Percentiles rank a stretch among this genome's conserved stretches.
These are phyloP conservation scores for Aureobasidium pullulans DNA, from an alignment of 2,329 filamentous ascomycete genomes.

Conservation along the genomic window DNA sequence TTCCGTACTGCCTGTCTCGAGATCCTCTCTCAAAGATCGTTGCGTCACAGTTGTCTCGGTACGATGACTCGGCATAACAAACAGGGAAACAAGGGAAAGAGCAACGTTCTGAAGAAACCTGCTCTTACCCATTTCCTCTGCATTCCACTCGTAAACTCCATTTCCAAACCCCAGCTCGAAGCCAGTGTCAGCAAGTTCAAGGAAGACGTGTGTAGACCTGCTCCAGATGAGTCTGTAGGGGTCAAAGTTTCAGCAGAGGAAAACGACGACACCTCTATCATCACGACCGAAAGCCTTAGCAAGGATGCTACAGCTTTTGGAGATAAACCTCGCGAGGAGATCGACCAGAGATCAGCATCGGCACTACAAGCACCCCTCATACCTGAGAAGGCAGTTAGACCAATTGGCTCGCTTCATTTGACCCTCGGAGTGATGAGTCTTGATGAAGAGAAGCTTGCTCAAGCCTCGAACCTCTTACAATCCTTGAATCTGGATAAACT, in stretches of 20 bases:
- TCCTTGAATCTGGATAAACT: conserved; percentile 21
- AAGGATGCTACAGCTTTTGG: background rate
- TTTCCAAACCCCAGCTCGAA: conserved; percentile 59
- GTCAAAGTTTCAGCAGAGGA: background rate
- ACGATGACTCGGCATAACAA: conserved; percentile 1
- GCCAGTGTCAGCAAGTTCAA: conserved; percentile 18
- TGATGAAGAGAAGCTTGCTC: conserved; percentile 41
- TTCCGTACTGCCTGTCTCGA: too few relatives aligned
- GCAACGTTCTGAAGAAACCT: conserved; percentile 29
- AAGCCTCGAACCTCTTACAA: conserved; percentile 35
- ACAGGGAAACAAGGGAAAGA: conserved; percentile 15
- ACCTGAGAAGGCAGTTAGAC: conserved; percentile 62
- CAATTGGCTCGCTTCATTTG: conserved; percentile 72
- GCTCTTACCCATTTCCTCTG: conserved; percentile 68
- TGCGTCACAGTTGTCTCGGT: background rate
- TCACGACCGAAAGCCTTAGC: background rate
- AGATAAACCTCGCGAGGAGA: background rate
- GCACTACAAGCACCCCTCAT: conserved; percentile 35
- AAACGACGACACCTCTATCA: background rate
- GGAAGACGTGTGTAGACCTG: conserved; percentile 7
- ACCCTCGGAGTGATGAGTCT: conserved; percentile 84
- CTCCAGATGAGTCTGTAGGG: background rate
- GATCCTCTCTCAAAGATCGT: background rate
- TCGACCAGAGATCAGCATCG: background rate
- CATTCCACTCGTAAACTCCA: conserved; percentile 59